Percentiles rank a stretch among this genome's conserved stretches.
Evolutionary conservation across 495 filamentous ascomycete genomes (phyloP).

Genomic region (Terfezia claveryi): DNA sequence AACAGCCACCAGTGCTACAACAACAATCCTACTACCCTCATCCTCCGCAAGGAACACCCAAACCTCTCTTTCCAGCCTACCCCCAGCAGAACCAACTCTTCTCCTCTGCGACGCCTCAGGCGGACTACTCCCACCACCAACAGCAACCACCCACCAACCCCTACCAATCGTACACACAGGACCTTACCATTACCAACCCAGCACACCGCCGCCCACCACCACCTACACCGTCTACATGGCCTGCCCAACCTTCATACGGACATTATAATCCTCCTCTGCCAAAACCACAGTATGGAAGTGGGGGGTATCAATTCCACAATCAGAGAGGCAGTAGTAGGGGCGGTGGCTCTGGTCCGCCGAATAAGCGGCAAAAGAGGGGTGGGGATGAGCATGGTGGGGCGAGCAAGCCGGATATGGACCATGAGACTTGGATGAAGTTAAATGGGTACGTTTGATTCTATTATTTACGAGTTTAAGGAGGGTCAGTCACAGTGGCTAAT

Average conservation of each 20-base stretch:
- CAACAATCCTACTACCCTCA: too few species aligned
- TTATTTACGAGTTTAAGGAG: too few species aligned
- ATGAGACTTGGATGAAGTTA: neutral
- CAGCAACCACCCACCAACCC: neutral
- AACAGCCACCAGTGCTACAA: neutral
- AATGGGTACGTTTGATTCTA: neutral
- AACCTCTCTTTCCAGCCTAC: too few species aligned
- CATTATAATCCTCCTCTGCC: neutral
- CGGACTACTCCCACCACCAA: too few species aligned
- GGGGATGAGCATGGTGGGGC: neutral
- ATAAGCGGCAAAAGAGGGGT: neutral
- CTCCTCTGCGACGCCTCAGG: neutral
- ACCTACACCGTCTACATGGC: neutral
- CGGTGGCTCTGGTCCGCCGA: neutral
- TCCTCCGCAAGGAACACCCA: too few species aligned
- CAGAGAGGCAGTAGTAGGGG: neutral
- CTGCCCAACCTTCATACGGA: neutral
- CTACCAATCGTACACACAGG: neutral
- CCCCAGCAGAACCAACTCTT: too few species aligned
- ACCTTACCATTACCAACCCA: neutral
- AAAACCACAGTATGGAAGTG: neutral
- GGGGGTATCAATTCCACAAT: neutral
- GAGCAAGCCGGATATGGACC: neutral
- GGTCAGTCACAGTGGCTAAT: too few species aligned
- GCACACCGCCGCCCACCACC: neutral